A percentile compares a stretch with the other conserved stretches of the same genome.
These are phyloP conservation scores for Adansonia grandidieri DNA, from an alignment of 441 rosid species.

Conservation along the genomic window DNA sequence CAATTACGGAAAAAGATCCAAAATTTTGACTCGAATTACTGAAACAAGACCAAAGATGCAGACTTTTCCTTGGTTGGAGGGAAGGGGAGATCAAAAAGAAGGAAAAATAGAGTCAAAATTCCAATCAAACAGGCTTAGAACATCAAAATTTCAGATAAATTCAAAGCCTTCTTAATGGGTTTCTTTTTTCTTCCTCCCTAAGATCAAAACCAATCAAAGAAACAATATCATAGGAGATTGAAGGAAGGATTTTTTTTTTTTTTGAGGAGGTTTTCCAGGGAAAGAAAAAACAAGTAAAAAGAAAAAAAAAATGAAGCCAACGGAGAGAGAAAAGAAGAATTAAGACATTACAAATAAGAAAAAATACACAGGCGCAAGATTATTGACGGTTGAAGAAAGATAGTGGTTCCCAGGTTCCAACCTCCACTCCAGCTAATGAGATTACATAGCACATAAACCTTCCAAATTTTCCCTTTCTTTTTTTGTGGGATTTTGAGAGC, in stretches of 20 bases:
- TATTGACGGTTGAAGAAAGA: not conserved
- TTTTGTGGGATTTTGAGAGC: not conserved
- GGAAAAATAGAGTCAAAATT: constrained; percentile 27
- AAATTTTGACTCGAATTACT: constrained; percentile 16
- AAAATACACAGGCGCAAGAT: constrained; percentile 25
- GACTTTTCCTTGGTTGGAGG: constrained; percentile 6
- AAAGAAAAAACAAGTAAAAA: not conserved
- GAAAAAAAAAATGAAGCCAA: not conserved
- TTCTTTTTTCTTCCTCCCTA: not conserved
- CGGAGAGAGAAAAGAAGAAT: not conserved
- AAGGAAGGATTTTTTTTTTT: not conserved
- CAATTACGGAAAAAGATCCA: not conserved
- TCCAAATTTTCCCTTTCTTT: not conserved
- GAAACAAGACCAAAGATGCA: not conserved
- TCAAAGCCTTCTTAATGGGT: not conserved
- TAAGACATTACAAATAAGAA: not conserved
- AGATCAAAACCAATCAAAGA: constrained; percentile 7
- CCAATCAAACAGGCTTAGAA: not conserved
- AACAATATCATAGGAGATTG: constrained; percentile 7
- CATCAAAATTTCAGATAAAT: not conserved
- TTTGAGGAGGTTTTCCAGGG: no score
- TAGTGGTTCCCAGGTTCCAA: not conserved
- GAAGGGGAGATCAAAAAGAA: not conserved
- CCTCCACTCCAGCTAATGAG: not conserved
- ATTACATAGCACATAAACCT: not conserved